Percentiles rank a stretch among this genome's conserved stretches.
phyloP scores from a whole-genome alignment of 2,329 filamentous ascomycete genomes.

The Conoideocrella luteorostrata region DNA sequence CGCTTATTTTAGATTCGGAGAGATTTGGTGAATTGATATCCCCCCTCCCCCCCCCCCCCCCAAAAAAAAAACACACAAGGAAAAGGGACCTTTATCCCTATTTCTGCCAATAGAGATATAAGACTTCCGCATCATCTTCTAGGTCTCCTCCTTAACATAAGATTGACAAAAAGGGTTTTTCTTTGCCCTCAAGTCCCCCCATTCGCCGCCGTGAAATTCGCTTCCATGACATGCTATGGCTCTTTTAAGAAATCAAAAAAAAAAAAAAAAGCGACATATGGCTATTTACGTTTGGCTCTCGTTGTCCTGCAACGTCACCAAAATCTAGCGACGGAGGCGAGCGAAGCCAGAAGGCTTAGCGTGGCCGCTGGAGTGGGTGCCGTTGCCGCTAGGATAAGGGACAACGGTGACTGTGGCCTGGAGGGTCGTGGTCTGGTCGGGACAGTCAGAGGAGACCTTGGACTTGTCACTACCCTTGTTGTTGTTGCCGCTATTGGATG shows the following conservation, averaged over 20 bases:
- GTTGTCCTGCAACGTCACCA: slow-evolving; percentile 6
- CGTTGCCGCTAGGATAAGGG: slow-evolving; percentile 36
- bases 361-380: slow-evolving; percentile 25
- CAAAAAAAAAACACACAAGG: no score
- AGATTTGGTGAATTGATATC: slow-evolving; percentile 4
- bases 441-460: slow-evolving; percentile 9
- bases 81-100: not conserved
- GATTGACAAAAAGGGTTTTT: not conserved
- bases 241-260: not conserved
- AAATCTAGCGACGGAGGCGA: slow-evolving; percentile 24
- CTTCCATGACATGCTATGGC: slow-evolving; percentile 1
- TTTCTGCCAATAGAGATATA: not conserved
- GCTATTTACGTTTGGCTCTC: not conserved
- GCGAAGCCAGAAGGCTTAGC: slow-evolving; percentile 29
- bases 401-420: slow-evolving; percentile 29
- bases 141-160: not conserved
- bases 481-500: slow-evolving; percentile 11
- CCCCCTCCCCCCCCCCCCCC: no score
- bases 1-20: not conserved
- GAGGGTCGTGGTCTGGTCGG: slow-evolving; percentile 17
- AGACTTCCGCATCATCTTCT: not conserved
- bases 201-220: not conserved
- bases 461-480: not conserved
- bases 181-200: not conserved
- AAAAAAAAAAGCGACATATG: not conserved